Evolutionary conservation across 441 rosid species (phyloP).

Genomic region (Breynia disticha): DNA sequence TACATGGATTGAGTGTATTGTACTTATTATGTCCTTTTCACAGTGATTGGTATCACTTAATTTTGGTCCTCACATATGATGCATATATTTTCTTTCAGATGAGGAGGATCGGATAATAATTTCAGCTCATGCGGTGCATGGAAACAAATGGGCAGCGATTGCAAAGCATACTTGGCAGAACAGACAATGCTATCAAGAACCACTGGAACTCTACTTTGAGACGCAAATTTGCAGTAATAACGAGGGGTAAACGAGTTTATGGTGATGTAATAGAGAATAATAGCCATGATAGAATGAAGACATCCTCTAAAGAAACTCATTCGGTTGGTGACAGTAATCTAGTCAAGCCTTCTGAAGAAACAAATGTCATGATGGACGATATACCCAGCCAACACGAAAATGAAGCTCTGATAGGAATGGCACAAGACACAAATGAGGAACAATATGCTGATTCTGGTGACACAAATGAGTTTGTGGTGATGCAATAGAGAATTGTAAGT

Average conservation of each 20-base stretch:
- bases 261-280: constrained; percentile 25
- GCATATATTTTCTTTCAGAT: constrained; percentile 32
- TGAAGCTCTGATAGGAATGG: constrained; percentile 11
- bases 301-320: constrained; percentile 39
- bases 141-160: constrained; percentile 95
- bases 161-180: constrained; percentile 82
- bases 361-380: constrained; percentile 30
- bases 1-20: not conserved
- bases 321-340: constrained; percentile 35
- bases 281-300: constrained; percentile 34
- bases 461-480: constrained; percentile 15
- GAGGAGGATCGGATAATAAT: constrained; percentile 81
- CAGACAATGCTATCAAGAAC: constrained; percentile 93
- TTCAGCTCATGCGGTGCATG: constrained; percentile 62
- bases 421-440: constrained; percentile 12
- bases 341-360: constrained; percentile 25
- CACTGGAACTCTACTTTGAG: constrained; percentile 96
- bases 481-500: constrained; percentile 26
- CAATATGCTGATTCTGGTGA: constrained; percentile 12
- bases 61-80: not conserved
- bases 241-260: constrained; percentile 23
- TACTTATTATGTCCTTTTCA: not conserved
- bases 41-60: not conserved
- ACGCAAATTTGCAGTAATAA: constrained; percentile 41
- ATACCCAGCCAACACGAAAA: constrained; percentile 23